These are phyloP conservation scores for Huntiella abstrusa DNA, from an alignment of 2,329 filamentous ascomycete species.

Conservation along the genomic window DNA sequence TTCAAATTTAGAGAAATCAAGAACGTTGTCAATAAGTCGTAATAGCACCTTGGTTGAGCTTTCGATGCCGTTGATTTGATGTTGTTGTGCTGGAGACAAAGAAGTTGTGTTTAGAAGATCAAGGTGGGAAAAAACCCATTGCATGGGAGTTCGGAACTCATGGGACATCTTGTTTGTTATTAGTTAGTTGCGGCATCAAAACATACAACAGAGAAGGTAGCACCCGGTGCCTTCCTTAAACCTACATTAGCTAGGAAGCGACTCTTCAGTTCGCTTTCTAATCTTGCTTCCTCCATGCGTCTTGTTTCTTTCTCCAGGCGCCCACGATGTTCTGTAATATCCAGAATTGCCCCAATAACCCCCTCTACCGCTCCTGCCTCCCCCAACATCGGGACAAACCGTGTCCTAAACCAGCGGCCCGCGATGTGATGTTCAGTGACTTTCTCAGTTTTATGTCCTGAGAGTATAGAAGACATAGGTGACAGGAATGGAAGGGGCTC, in stretches of 20 bases:
- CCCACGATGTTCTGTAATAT: slow-evolving; percentile 53
- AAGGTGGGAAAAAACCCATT: slow-evolving; percentile 63
- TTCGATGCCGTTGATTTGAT: slow-evolving; percentile 61
- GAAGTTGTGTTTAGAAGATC: slow-evolving; percentile 52
- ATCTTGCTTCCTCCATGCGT: slow-evolving; percentile 52
- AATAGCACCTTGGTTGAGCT: slow-evolving; percentile 63
- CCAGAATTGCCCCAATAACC: slow-evolving; percentile 62
- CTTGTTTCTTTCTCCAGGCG: slow-evolving; percentile 44
- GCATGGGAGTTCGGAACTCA: slow-evolving; percentile 61
- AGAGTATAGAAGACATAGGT: slow-evolving; percentile 46
- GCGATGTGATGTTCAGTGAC: slow-evolving; percentile 44
- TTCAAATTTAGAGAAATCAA: slow-evolving; percentile 78
- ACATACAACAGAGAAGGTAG: background rate
- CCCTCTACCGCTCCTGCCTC: slow-evolving; percentile 41
- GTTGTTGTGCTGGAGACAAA: slow-evolving; percentile 49
- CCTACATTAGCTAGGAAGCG: slow-evolving; percentile 52
- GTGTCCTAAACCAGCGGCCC: slow-evolving; percentile 57
- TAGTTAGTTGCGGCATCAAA: slow-evolving; percentile 5
- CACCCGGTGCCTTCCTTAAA: background rate
- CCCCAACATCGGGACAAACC: slow-evolving; percentile 43
- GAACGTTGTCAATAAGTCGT: slow-evolving; percentile 78
- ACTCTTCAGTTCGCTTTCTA: slow-evolving; percentile 56
- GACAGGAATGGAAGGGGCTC: slow-evolving; percentile 28
- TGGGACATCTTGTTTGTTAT: slow-evolving; percentile 44
- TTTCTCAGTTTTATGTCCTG: slow-evolving; percentile 38